Evolutionary conservation across 1,284 basidiomycete genomes (phyloP).

Genomic region (Trichosporon sp.): DNA sequence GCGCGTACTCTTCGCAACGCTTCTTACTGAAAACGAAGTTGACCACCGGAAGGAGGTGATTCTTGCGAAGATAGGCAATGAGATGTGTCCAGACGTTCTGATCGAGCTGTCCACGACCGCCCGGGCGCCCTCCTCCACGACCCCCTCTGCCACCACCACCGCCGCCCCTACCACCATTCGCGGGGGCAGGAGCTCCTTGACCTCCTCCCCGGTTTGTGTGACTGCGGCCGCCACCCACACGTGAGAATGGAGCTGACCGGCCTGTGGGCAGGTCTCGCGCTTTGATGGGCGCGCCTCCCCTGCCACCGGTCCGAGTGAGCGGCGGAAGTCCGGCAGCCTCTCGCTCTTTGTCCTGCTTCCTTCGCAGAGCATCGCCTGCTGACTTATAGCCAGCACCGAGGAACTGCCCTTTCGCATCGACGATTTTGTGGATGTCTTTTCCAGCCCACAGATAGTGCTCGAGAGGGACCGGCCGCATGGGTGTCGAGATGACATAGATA

Average conservation of each 20-base stretch:
- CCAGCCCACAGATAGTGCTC: conserved; percentile 97
- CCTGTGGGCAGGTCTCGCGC: conserved; percentile 43
- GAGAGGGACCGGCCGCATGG: conserved; percentile 91
- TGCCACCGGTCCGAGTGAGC: conserved; percentile 69
- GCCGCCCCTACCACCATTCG: conserved; percentile 21
- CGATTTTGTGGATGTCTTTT: conserved; percentile 84
- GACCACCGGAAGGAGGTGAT: conserved; percentile 82
- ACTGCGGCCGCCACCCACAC: conserved; percentile 35
- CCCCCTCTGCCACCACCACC: conserved; percentile 49
- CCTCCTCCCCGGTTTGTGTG: conserved; percentile 44
- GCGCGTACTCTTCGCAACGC: conserved; percentile 92
- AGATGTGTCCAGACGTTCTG: conserved; percentile 93
- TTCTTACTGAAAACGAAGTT: conserved; percentile 98
- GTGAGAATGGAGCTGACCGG: conserved; percentile 36
- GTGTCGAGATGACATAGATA: conserved; percentile 97
- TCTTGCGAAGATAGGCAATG: conserved; percentile 78
- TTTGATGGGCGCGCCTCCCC: conserved; percentile 58
- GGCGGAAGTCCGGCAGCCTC: conserved; percentile 86
- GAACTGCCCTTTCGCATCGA: conserved; percentile 78
- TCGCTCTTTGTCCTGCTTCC: conserved; percentile 96
- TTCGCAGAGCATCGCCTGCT: conserved; percentile 76
- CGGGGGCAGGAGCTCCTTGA: conserved; percentile 30
- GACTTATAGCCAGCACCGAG: conserved; percentile 73
- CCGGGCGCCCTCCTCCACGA: conserved; percentile 52
- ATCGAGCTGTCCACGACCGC: conserved; percentile 67